Base-by-base conservation (phyloP, 371 early-diverging fungal species). In the Rhizopus arrhizus region DNA sequence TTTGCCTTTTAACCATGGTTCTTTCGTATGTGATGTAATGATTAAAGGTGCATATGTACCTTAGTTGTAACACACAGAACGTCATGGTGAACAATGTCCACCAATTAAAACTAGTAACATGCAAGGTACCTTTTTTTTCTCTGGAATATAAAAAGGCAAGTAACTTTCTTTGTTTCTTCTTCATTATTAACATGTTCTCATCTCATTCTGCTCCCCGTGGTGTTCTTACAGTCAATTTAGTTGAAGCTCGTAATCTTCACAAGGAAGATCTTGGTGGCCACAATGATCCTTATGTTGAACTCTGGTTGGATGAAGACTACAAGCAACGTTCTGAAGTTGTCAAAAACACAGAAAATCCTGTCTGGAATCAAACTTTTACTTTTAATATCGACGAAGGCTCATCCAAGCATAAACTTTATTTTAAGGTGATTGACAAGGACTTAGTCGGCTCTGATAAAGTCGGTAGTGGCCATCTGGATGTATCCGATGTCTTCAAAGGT, bases 341-440 rank as follows among this genome's bases (percentile, higher is more conserved):
- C 36, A 60, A 53, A 46, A 62, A 62, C 52, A 64, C 65, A 28
- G 75, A 74, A 53, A 63, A 74, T 46, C 78, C 78, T 13, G 75
- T 73, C 33, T 78, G 66, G 66, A 69, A 78, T 60, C 68, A 73
- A 61, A 70, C 75, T 4, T 78, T 78, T 56, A 66, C 70, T 13
- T 78, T 78, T 63, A 70, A 66, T 47, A 61, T 78, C 34, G 53
- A 51, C 0, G 55, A 66, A 57, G 70, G 72, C 28, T 64, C 67
- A 11, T 62, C 62, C 33, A 59, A 55, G 33, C 72, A 77, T 53
- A 71, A 73, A 54, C 55, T 78, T 29, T 58, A 73, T 28, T 57
- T 75, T 36, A 62, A 73, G 59, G 75, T 78, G 38, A 36, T 59
- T 9, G 78, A 78, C 60, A 73, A 73, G 61, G 78, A 78, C 52